A percentile compares a stretch with the other conserved stretches of the same genome.
These are phyloP conservation scores for Maudiozyma saulgeensis DNA, from an alignment of 805 yeast species.

Conservation along the genomic window DNA sequence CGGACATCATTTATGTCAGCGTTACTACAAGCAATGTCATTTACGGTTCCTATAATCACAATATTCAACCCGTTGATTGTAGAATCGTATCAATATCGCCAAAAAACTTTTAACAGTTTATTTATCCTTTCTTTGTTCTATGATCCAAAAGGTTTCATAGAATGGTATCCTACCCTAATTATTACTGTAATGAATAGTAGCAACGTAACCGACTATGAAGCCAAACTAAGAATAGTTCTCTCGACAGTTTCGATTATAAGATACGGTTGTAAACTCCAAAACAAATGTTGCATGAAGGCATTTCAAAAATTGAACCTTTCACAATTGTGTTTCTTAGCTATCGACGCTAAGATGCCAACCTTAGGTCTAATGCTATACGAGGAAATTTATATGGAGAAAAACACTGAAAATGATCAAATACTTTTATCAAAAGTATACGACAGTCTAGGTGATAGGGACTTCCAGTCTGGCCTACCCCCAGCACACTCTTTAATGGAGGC, in stretches of 20 bases:
- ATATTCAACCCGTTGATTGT: slow-evolving; percentile 4
- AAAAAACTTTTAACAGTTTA: slow-evolving; percentile 5
- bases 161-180: slow-evolving; percentile 7
- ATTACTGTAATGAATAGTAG: not conserved
- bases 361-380: slow-evolving; percentile 33
- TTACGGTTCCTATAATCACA: slow-evolving; percentile 5
- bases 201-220: not conserved
- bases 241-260: slow-evolving; percentile 23
- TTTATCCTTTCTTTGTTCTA: slow-evolving; percentile 8
- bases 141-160: slow-evolving; percentile 7
- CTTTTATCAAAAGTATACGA: slow-evolving; percentile 35
- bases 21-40: slow-evolving; percentile 5
- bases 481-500: slow-evolving; percentile 46
- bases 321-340: slow-evolving; percentile 7
- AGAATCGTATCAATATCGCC: not conserved
- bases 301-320: slow-evolving; percentile 16
- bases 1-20: slow-evolving; percentile 3
- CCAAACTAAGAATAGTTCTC: slow-evolving; percentile 10
- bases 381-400: slow-evolving; percentile 12
- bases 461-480: slow-evolving; percentile 56
- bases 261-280: slow-evolving; percentile 13
- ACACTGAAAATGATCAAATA: slow-evolving; percentile 4
- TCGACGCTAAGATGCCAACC: slow-evolving; percentile 13
- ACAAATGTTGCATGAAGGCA: slow-evolving; percentile 9
- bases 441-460: slow-evolving; percentile 51